A percentile compares a stretch with the other conserved stretches of the same genome.
Conservation (phyloP, 208 protist genomes). For the Trypanosoma cruzi region DNA sequence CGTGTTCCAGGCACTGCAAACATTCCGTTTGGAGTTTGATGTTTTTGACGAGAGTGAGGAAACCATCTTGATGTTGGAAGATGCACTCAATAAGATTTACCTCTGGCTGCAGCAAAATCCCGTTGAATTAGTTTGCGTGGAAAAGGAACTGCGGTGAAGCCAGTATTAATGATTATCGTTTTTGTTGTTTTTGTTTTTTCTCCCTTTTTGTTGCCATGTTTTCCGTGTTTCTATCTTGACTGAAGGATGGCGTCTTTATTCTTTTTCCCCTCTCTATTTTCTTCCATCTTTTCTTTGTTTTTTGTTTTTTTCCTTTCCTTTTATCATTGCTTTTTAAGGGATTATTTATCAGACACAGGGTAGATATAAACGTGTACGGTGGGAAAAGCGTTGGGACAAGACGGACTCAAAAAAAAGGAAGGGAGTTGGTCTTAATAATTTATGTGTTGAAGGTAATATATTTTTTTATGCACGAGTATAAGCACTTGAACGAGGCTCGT, state of each 20-base stretch:
- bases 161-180: background rate
- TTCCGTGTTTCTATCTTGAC: background rate
- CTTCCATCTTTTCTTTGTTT: background rate
- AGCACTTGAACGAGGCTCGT: constrained; percentile 47
- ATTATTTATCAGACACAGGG: background rate
- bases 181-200: background rate
- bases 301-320: background rate
- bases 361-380: background rate
- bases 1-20: constrained; percentile 15
- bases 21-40: constrained; percentile 30
- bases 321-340: background rate
- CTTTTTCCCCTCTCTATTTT: background rate
- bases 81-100: constrained; percentile 21
- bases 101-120: constrained; percentile 12
- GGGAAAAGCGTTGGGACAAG: background rate
- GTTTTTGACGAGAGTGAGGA: constrained; percentile 32
- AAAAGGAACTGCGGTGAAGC: background rate
- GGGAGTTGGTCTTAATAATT: constrained; percentile 1
- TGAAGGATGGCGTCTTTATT: background rate
- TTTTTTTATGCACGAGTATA: constrained; percentile 43
- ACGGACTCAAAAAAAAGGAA: background rate
- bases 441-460: constrained; percentile 6
- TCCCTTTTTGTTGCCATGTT: background rate
- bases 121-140: background rate
- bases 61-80: constrained; percentile 26